Evolutionary conservation across 176 grass and related monocot genomes (phyloP).

Genomic region (Guadua angustifolia): DNA sequence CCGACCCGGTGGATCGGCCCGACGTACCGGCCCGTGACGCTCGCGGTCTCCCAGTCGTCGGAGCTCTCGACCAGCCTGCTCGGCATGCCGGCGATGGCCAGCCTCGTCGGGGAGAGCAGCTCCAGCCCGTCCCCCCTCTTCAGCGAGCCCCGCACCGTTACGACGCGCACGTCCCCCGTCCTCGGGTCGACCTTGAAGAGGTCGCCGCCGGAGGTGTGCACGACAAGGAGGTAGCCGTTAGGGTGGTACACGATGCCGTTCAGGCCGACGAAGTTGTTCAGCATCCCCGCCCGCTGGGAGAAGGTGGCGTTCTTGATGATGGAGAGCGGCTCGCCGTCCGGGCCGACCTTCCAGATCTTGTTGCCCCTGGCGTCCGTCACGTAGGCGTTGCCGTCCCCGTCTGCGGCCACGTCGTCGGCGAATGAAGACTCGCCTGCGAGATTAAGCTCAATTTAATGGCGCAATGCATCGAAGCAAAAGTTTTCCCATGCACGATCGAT

Average conservation of each 20-base stretch:
- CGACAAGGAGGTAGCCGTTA: conserved; percentile 79
- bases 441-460: not conserved
- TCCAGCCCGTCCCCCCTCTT: conserved; percentile 75
- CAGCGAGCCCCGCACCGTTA: conserved; percentile 67
- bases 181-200: conserved; percentile 70
- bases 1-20: conserved; percentile 69
- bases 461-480: not conserved
- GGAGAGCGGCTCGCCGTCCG: conserved; percentile 60
- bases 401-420: conserved; percentile 77
- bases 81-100: conserved; percentile 72
- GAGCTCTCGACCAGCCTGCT: conserved; percentile 74
- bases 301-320: conserved; percentile 70
- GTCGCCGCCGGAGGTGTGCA: conserved; percentile 79
- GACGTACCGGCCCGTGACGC: conserved; percentile 57
- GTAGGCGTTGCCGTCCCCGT: conserved; percentile 83
- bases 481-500: not conserved
- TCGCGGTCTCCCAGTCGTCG: conserved; percentile 81
- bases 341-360: conserved; percentile 92
- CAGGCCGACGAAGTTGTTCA: conserved; percentile 66
- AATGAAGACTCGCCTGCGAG: conserved; percentile 61
- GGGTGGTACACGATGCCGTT: conserved; percentile 87
- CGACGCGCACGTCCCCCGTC: conserved; percentile 53
- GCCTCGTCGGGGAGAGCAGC: conserved; percentile 65
- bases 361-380: conserved; percentile 64
- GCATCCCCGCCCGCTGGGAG: conserved; percentile 49